Evolutionary conservation across 352 stramenopile genomes (phyloP), one percentile per base, ranked within the genome.

Genomic region (Phytophthora gonapodyides): DNA sequence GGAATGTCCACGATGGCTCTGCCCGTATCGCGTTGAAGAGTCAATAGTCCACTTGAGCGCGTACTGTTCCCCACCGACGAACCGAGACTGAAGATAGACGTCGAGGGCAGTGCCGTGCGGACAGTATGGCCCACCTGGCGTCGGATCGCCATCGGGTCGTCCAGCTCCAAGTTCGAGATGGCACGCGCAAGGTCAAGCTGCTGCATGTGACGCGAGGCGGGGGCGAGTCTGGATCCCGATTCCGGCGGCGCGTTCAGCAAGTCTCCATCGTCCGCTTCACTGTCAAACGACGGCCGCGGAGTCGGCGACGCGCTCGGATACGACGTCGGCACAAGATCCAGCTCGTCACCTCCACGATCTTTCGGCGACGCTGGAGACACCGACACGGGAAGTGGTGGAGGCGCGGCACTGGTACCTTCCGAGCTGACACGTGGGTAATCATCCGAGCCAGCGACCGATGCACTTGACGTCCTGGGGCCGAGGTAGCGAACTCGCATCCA

Each of bases 111-210:
- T 17, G 78, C 77, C 1, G 76, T 86, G 34, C 71, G 71, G 15
- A 78, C 57, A 4, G 78, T 78, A 33, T 55, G 80, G 11, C 78
- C 79, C 43, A 81, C 57, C 44, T 89, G 71, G 5, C 75, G 82
- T 43, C 76, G 67, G 12, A 89, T 88, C 12, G 82, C 80, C 64
- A 89, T 86, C 3, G 84, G 84, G 24, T 93, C 81, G 54, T 93
- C 84, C 11, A 93, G 45, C 57, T 93, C 84, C 57, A 93, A 57
- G 58, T 91, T 90, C 0, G 84, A 90, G 31, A 93, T 91, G 1
- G 84, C 84, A 16, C 78, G 78, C 12, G 82, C 79, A 15, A 93
- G 72, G 70, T 93, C 81, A 19, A 93, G 65, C 17, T 91, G 78
- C 51, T 93, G 84, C 73, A 89, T 93, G 45, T 93, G 84, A 27